These are phyloP conservation scores for Podaxis sp. DNA, from an alignment of 768 basidiomycete species.

Conservation along the genomic window DNA sequence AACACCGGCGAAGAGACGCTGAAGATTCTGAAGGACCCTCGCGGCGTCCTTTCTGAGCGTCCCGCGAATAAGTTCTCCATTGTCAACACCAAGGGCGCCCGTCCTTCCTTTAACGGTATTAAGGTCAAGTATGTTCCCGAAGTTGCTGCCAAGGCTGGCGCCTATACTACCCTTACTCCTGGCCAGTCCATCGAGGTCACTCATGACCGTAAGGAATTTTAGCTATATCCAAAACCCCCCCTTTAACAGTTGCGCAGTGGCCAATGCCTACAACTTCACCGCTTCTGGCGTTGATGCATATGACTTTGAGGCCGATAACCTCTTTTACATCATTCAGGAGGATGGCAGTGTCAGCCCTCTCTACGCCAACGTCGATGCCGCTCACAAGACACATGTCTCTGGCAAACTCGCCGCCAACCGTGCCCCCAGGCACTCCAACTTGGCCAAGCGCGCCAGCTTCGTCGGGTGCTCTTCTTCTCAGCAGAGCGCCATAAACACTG, in stretches of 20 bases:
- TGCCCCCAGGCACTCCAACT: constrained; percentile 13
- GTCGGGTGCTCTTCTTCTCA: constrained; percentile 38
- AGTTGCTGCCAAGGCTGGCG: constrained; percentile 28
- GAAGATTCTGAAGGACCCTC: constrained; percentile 45
- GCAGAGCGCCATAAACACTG: constrained; percentile 32
- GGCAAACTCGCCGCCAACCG: constrained; percentile 28
- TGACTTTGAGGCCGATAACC: constrained; percentile 37
- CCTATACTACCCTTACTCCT: constrained; percentile 38
- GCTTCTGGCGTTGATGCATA: constrained; percentile 38
- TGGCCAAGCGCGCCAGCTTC: constrained; percentile 34
- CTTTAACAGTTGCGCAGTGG: constrained; percentile 29
- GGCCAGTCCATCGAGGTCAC: constrained; percentile 33
- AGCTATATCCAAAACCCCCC: background rate
- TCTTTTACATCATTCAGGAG: constrained; percentile 41
- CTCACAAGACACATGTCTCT: constrained; percentile 28
- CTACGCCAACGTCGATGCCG: constrained; percentile 27
- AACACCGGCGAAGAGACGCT: constrained; percentile 48
- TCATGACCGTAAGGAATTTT: constrained; percentile 38
- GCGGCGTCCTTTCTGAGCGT: constrained; percentile 35
- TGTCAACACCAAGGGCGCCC: constrained; percentile 28
- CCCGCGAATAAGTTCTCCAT: constrained; percentile 44
- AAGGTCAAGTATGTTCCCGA: constrained; percentile 43
- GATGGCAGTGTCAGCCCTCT: constrained; percentile 29
- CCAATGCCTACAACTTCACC: constrained; percentile 48
- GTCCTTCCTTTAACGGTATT: constrained; percentile 41